Base-by-base conservation (phyloP, 2,329 filamentous ascomycete species). In the Clathrospora elynae region DNA sequence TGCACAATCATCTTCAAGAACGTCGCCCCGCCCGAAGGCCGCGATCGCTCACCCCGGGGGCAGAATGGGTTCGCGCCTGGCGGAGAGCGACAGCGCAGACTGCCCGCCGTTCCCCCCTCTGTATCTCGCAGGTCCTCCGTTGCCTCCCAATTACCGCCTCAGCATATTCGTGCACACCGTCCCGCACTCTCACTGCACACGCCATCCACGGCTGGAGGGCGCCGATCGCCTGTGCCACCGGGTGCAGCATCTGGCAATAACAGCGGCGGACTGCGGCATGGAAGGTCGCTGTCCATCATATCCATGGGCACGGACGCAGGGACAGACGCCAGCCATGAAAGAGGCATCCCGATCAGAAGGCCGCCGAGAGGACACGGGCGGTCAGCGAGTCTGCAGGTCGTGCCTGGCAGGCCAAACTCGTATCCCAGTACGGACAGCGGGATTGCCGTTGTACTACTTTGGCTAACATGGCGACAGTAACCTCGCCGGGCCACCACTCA, bases 1-100 rank as follows among this genome's bases (percentile, higher is more conserved):
- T 97, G 93, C 73, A 90, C 86, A 57, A 95, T 99, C 70, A 96
- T 89, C 35, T 99, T 99, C 75, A 92, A 87, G 73, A 99, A 99
- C 69, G 80, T 91, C 35, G 76, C 80, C 19, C 70, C 63, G 51
- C 79, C 82, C n/a, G 53, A 64, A 14, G 61, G 64, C n/a, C 51
- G 52, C 53, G 62, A 66, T 45, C 55, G 62, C 50, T 62, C 60
- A 39, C 57, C 60, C 36, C 58, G 59, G 52, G 61, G 61, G 35
- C 57, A 61, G 32, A 72, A 73, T 56, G 67, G 71, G 48, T 66
- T 66, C 38, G 57, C 55, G 45, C 54, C 54, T 5, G 63, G 61
- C 40, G 62, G 62, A 29, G 68, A 71, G 42, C 57, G 68, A 36
- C 67, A 71, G 55, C 65, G 68, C 53, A 71, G 68, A 49, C 61